A percentile compares a stretch with the other conserved stretches of the same genome.
These are phyloP conservation scores for Polyplosphaeria fusca DNA, from an alignment of 495 filamentous ascomycete species.

Conservation along the genomic window DNA sequence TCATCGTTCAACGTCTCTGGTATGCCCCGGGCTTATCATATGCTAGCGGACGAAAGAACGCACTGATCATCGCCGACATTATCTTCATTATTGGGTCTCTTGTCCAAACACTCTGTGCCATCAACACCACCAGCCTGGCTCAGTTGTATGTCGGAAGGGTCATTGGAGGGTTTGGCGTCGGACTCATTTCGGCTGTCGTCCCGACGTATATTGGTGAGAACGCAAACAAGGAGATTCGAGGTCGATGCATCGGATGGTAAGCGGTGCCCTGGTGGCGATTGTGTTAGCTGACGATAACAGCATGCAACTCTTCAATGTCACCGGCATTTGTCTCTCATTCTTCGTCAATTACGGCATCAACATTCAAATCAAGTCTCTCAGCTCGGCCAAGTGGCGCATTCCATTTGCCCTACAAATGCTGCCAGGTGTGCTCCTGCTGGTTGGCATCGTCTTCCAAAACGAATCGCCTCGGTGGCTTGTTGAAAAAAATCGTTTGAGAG, in stretches of 20 bases:
- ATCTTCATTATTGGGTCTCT: constrained; percentile 36
- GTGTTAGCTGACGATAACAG: constrained; percentile 7
- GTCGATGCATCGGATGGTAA: constrained; percentile 38
- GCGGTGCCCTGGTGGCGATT: background rate
- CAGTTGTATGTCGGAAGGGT: constrained; percentile 43
- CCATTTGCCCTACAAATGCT: constrained; percentile 59
- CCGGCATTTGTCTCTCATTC: constrained; percentile 32
- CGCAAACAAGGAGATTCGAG: constrained; percentile 45
- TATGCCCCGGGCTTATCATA: constrained; percentile 8
- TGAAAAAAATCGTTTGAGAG: constrained; percentile 51
- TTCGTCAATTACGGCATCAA: constrained; percentile 49
- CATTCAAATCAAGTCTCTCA: constrained; percentile 44
- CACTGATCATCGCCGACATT: constrained; percentile 32
- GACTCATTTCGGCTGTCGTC: constrained; percentile 41
- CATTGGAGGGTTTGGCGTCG: constrained; percentile 45
- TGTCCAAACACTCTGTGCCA: constrained; percentile 38
- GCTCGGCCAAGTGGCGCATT: constrained; percentile 53
- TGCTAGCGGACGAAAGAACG: constrained; percentile 29
- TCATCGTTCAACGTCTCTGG: constrained; percentile 8
- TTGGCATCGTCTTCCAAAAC: constrained; percentile 51
- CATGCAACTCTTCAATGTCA: constrained; percentile 36
- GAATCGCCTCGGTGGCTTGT: constrained; percentile 67
- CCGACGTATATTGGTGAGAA: constrained; percentile 48
- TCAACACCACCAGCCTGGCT: constrained; percentile 33
- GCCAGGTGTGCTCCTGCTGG: constrained; percentile 50